Conservation (phyloP, 1,284 basidiomycete genomes). For the Microbotryum saponariae region DNA sequence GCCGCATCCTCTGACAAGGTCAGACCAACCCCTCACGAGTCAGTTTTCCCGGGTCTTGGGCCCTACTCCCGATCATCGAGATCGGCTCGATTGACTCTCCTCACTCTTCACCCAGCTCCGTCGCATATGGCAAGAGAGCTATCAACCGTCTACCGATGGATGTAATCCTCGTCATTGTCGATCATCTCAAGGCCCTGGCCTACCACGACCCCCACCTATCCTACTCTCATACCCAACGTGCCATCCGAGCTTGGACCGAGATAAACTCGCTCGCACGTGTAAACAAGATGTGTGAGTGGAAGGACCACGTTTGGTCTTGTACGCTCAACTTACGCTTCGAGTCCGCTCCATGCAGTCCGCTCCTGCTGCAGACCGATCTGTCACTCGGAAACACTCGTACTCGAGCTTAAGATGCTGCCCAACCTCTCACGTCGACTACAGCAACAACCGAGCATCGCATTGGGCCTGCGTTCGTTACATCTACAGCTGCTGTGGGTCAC, state of each 20-base stretch:
- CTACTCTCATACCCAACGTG: background rate
- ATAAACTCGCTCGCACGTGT: background rate
- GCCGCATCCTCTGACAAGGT: background rate
- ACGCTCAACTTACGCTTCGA: no score
- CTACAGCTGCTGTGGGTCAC: background rate
- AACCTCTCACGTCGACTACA: background rate
- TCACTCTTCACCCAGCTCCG: background rate
- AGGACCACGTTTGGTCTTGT: no score
- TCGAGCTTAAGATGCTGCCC: background rate
- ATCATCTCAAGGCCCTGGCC: constrained; percentile 3
- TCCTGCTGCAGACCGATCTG: no score
- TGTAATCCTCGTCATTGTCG: constrained; percentile 13
- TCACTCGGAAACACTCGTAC: background rate
- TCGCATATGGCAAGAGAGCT: no score
- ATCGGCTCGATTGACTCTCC: background rate
- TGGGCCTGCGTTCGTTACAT: background rate
- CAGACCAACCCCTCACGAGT: background rate
- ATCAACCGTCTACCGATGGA: constrained; percentile 11
- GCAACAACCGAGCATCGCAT: background rate
- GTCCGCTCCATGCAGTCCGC: no score
- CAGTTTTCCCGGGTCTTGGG: background rate
- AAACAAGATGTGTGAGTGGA: background rate
- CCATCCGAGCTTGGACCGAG: background rate
- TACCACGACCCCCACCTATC: background rate
- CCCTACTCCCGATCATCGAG: no score